Conservation (phyloP, 257 asterid genomes). For the Gentiana macrophylla region DNA sequence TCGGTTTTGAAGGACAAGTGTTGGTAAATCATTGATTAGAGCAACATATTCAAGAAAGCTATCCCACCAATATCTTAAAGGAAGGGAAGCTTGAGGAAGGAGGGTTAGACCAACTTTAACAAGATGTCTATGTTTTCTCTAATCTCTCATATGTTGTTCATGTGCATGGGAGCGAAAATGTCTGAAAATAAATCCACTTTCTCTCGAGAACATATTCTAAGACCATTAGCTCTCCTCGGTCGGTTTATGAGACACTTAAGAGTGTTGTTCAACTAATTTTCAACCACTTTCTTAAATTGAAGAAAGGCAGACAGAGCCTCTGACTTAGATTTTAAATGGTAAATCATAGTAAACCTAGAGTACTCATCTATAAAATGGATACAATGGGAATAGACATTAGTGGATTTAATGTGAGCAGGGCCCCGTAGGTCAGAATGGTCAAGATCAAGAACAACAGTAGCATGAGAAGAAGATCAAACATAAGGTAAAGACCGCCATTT, state of each 20-base stretch:
- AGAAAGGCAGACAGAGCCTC: background rate
- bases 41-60: background rate
- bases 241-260: background rate
- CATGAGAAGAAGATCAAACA: background rate
- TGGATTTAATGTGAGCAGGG: background rate
- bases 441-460: background rate
- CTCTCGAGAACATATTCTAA: background rate
- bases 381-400: background rate
- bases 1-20: constrained; percentile 1
- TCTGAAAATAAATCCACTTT: background rate
- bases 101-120: background rate
- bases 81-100: constrained; percentile 1
- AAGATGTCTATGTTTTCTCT: background rate
- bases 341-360: background rate
- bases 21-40: background rate
- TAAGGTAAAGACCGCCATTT: background rate
- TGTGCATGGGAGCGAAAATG: background rate
- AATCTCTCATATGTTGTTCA: background rate
- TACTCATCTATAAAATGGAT: background rate
- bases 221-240: background rate
- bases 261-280: background rate
- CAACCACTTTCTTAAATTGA: constrained; percentile 2
- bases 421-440: background rate
- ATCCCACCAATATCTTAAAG: background rate
- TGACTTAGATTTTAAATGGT: background rate